Base-by-base conservation (phyloP, 2,329 filamentous ascomycete species). In the Fusarium subglutinans region DNA sequence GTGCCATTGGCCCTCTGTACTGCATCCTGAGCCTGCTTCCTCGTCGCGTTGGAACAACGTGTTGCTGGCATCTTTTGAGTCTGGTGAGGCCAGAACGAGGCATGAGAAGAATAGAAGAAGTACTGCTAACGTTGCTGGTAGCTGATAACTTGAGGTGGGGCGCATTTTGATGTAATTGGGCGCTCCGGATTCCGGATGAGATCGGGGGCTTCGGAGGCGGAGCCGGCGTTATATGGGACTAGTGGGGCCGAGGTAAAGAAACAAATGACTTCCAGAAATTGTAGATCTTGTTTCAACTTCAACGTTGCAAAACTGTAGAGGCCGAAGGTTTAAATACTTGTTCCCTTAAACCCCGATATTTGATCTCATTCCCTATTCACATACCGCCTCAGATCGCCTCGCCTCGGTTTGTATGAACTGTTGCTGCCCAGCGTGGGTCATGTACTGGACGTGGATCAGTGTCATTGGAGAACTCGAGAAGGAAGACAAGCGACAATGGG, bases 1-100 rank as follows among this genome's bases (percentile, higher is more conserved):
- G 79, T 88, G 87, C 87, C 87, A 89, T 69, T 85, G 83, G n/a
- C 87, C 87, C 66, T 89, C 87, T 18, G 80, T 76, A 17, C 80
- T 78, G 78, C 87, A 89, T 9, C 78, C 72, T 5, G 83, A 79
- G 26, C 85, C 85, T 8, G 75, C 78, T 18, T 79, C 67, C 67
- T 83, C 77, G 20, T 76, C 74, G n/a, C 79, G 78, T 33, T 62
- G 70, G 17, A 65, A 24, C 3, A 79, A 54, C 24, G 62, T 13
- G 24, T 22, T 41, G 22, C 51, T 53, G 33, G 53, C 28, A 24
- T 33, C 38, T 41, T 44, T 18, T 22, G 43, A 30, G 28, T 48
- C 55, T 58, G 69, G 37, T 26, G 35, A 63, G 14, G 75, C 58
- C 20, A 73, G 24, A 14, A 54, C 40, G n/a, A 76, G 41, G 17